Percentiles rank a stretch among this genome's conserved stretches.
Evolutionary conservation across 1,139 yeast species (phyloP).

Genomic region (Sugiyamaella paludigena): DNA sequence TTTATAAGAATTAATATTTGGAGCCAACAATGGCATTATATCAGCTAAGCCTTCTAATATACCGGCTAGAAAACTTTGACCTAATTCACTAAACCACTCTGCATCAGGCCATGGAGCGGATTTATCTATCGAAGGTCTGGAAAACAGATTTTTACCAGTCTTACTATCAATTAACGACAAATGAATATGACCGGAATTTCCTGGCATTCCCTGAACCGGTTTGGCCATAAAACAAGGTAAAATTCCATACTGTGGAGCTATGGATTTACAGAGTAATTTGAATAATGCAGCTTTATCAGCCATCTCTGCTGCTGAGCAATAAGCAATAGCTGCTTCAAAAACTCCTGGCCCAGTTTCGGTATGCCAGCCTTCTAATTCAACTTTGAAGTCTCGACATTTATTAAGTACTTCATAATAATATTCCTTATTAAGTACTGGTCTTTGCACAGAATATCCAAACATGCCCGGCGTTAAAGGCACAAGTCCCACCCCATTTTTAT

Average conservation of each 20-base stretch:
- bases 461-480: slow-evolving; percentile 38
- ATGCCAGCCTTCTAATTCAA: slow-evolving; percentile 40
- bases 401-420: slow-evolving; percentile 35
- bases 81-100: slow-evolving; percentile 32
- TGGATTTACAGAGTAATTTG: slow-evolving; percentile 36
- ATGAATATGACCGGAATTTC: slow-evolving; percentile 42
- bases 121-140: slow-evolving; percentile 30
- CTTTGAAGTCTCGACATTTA: slow-evolving; percentile 28
- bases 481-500: slow-evolving; percentile 31
- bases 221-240: slow-evolving; percentile 43
- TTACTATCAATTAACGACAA: slow-evolving; percentile 32
- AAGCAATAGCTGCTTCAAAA: slow-evolving; percentile 40
- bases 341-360: slow-evolving; percentile 44
- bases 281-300: slow-evolving; percentile 39
- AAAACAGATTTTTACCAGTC: slow-evolving; percentile 35
- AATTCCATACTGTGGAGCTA: slow-evolving; percentile 34
- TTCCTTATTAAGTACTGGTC: slow-evolving; percentile 35
- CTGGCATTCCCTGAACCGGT: slow-evolving; percentile 39
- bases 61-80: slow-evolving; percentile 40
- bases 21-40: slow-evolving; percentile 41
- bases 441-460: slow-evolving; percentile 40
- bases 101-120: slow-evolving; percentile 35
- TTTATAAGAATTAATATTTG: slow-evolving; percentile 40
- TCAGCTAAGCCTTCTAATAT: slow-evolving; percentile 37
- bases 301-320: slow-evolving; percentile 32